phyloP scores from a whole-genome alignment of 2,329 filamentous ascomycete genomes.

The Calcarisporium arbuscula region DNA sequence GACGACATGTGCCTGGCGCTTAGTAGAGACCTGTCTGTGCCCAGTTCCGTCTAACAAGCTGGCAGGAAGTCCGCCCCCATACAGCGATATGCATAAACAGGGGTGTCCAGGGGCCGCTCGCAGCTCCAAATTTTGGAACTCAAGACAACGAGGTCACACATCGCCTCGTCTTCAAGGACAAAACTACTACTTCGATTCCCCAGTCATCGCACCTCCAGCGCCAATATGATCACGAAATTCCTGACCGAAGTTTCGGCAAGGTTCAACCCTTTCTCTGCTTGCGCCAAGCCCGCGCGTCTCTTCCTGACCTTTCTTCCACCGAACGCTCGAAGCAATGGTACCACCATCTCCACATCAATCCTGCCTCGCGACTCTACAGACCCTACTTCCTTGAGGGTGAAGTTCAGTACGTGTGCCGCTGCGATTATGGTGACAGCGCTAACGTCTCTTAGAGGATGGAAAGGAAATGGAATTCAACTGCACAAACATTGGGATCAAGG shows the following conservation, averaged over 20 bases:
- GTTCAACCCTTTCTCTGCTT: conserved; percentile 86
- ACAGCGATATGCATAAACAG: conserved; percentile 10
- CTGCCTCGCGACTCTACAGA: conserved; percentile 65
- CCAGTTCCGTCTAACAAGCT: too few relatives aligned
- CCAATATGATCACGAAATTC: conserved; percentile 75
- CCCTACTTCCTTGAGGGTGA: conserved; percentile 64
- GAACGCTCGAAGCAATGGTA: conserved; percentile 63
- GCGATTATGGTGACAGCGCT: conserved; percentile 9
- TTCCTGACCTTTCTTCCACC: conserved; percentile 83
- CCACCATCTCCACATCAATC: conserved; percentile 72
- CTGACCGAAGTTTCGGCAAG: conserved; percentile 76
- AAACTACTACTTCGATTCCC: too few relatives aligned
- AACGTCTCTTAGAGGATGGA: conserved; percentile 66
- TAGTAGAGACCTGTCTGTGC: too few relatives aligned
- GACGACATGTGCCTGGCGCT: too few relatives aligned
- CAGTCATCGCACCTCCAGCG: conserved; percentile 8
- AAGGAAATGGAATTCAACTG: conserved; percentile 81
- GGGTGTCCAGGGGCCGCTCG: background rate
- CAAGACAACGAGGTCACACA: too few relatives aligned
- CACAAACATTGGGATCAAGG: conserved; percentile 75
- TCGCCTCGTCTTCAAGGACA: too few relatives aligned
- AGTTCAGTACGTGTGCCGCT: conserved; percentile 66
- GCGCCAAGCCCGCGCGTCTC: conserved; percentile 75
- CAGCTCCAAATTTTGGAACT: conserved; percentile 10
- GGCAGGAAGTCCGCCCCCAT: too few relatives aligned